Conservation (phyloP, 257 asterid species). For the Ligustrum vulgare region DNA sequence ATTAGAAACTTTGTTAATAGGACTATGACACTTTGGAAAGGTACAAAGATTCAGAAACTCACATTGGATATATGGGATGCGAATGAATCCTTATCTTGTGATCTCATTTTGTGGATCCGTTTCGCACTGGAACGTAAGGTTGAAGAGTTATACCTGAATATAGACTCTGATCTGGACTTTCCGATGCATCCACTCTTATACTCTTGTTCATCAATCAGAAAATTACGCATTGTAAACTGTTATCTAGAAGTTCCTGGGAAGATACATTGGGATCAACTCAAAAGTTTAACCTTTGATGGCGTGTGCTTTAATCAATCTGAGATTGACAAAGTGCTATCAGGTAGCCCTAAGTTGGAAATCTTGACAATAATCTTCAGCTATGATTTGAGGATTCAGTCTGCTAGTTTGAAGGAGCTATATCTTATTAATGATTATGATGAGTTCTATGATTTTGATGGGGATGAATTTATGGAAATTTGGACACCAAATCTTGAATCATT, state of each 20-base stretch:
- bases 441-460: too few species aligned
- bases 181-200: neutral
- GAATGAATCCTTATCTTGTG: neutral
- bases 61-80: neutral
- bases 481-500: slow-evolving; percentile 3
- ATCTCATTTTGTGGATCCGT: slow-evolving; percentile 12
- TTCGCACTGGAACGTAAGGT: slow-evolving; percentile 8
- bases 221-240: neutral
- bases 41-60: neutral
- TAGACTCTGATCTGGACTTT: too few species aligned
- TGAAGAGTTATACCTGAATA: slow-evolving; percentile 13
- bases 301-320: neutral
- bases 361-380: neutral
- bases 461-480: neutral
- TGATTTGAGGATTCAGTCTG: neutral
- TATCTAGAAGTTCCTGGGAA: neutral
- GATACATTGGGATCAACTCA: slow-evolving; percentile 15
- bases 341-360: slow-evolving; percentile 16
- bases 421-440: too few species aligned
- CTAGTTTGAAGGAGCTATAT: slow-evolving; percentile 6
- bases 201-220: neutral
- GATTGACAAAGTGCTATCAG: slow-evolving; percentile 5
- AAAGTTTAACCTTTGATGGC: slow-evolving; percentile 4
- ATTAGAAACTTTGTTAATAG: slow-evolving; percentile 1
- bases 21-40: neutral